These are phyloP conservation scores for Nothophaeocryptopus gaeumannii DNA, from an alignment of 2,329 filamentous ascomycete genomes.

Conservation along the genomic window DNA sequence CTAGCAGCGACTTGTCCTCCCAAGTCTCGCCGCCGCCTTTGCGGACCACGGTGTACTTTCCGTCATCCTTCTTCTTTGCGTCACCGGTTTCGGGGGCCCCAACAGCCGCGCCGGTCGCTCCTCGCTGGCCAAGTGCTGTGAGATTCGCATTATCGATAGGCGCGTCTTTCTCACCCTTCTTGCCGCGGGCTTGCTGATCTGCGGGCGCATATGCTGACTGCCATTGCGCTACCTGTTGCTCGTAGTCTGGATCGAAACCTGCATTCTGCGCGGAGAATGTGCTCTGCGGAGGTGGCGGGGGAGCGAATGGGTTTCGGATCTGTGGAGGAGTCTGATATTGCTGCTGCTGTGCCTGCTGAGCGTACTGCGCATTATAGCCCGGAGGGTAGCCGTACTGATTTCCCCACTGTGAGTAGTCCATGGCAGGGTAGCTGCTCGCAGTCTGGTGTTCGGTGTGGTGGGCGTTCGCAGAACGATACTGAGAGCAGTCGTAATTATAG, in stretches of 20 bases:
- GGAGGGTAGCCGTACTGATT: constrained; percentile 22
- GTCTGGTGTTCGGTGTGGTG: too few relatives aligned
- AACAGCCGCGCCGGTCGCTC: constrained; percentile 6
- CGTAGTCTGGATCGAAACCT: constrained; percentile 70
- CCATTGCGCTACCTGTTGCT: constrained; percentile 92
- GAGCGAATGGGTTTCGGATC: constrained; percentile 78
- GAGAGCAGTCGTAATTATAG: too few relatives aligned
- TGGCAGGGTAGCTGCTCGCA: too few relatives aligned
- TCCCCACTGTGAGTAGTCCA: too few relatives aligned
- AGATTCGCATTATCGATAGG: constrained; percentile 17
- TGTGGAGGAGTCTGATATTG: constrained; percentile 54
- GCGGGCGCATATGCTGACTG: constrained; percentile 56
- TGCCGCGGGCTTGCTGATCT: constrained; percentile 18
- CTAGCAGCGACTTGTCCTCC: constrained; percentile 82
- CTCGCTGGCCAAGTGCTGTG: constrained; percentile 21
- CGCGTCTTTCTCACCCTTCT: constrained; percentile 19
- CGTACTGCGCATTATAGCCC: constrained; percentile 32
- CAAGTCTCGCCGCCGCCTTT: constrained; percentile 88
- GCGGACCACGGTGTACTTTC: constrained; percentile 67
- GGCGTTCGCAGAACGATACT: too few relatives aligned
- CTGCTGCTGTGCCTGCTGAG: constrained; percentile 29
- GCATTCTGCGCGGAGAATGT: constrained; percentile 34
- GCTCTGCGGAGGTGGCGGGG: constrained; percentile 38
- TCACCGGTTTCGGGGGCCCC: constrained; percentile 7
- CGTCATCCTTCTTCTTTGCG: constrained; percentile 17